Evolutionary conservation across 208 protist species (phyloP).

Genomic region (Leishmania tropica): DNA sequence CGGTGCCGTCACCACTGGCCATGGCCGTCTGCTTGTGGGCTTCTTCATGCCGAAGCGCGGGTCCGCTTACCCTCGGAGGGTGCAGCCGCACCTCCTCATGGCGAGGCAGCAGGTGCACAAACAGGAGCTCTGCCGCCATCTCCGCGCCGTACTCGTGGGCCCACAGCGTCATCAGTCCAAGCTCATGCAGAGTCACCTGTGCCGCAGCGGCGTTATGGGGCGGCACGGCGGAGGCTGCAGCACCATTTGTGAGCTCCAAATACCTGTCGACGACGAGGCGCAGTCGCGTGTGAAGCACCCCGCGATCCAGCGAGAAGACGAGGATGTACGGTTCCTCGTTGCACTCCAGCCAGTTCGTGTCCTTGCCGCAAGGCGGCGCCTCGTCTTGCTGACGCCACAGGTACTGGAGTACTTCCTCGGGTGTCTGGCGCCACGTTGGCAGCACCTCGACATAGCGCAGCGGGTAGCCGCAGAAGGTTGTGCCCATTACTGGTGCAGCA

Average conservation of each 20-base stretch:
- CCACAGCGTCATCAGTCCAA: constrained; percentile 50
- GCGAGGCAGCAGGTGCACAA: constrained; percentile 41
- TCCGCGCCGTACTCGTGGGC: constrained; percentile 58
- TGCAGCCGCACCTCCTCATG: constrained; percentile 11
- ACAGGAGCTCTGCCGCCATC: constrained; percentile 52
- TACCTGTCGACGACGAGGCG: constrained; percentile 23
- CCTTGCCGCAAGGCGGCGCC: not conserved
- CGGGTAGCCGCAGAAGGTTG: constrained; percentile 22
- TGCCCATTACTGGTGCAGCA: not conserved
- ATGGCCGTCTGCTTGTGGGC: not conserved
- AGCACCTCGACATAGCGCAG: constrained; percentile 38
- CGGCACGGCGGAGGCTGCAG: not conserved
- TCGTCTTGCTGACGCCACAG: constrained; percentile 5
- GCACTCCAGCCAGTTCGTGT: constrained; percentile 15
- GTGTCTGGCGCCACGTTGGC: constrained; percentile 20
- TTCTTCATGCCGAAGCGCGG: not conserved
- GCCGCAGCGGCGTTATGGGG: not conserved
- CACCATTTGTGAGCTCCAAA: constrained; percentile 10
- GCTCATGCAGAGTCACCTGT: constrained; percentile 37
- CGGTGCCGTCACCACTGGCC: not conserved
- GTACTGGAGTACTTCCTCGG: constrained; percentile 20
- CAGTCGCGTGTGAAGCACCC: constrained; percentile 39
- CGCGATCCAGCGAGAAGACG: constrained; percentile 19
- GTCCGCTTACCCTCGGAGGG: constrained; percentile 11
- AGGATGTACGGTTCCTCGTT: constrained; percentile 33